Evolutionary conservation across 345 rosid genomes (phyloP).

Genomic region (Raphanus sativus): DNA sequence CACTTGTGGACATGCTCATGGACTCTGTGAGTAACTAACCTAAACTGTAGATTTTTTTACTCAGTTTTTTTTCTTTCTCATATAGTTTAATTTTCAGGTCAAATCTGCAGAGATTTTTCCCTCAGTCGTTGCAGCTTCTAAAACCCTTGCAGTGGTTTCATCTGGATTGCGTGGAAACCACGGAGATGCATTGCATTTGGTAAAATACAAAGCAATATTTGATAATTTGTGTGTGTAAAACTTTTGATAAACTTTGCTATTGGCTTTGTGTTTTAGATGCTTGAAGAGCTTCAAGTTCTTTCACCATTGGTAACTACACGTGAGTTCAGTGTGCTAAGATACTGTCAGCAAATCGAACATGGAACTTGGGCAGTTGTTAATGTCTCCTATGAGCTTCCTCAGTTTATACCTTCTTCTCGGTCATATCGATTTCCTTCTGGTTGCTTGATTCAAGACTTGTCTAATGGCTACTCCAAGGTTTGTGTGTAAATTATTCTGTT

Average conservation of each 20-base stretch:
- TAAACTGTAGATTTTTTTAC: no score
- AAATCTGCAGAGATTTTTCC: slow-evolving; percentile 80
- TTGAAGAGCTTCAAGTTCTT: slow-evolving; percentile 86
- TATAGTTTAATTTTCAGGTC: slow-evolving; percentile 46
- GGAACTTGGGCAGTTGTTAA: slow-evolving; percentile 87
- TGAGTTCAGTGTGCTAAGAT: slow-evolving; percentile 76
- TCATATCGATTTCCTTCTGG: slow-evolving; percentile 83
- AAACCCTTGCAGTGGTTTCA: slow-evolving; percentile 71
- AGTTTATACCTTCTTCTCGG: slow-evolving; percentile 55
- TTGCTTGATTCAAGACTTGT: slow-evolving; percentile 89
- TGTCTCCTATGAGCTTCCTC: slow-evolving; percentile 78
- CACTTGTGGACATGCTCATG: slow-evolving; percentile 88
- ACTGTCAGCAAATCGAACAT: slow-evolving; percentile 80
- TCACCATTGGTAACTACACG: slow-evolving; percentile 77
- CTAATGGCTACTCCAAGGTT: slow-evolving; percentile 90
- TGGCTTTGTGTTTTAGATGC: slow-evolving; percentile 42
- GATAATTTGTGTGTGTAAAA: not conserved
- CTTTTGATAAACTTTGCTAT: not conserved
- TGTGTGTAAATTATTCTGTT: slow-evolving; percentile 23
- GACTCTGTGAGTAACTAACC: slow-evolving; percentile 61
- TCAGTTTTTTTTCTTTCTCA: not conserved
- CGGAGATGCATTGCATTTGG: slow-evolving; percentile 44
- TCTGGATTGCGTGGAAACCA: slow-evolving; percentile 50
- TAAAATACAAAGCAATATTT: not conserved
- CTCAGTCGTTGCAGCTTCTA: slow-evolving; percentile 60